Evolutionary conservation across 2,329 filamentous ascomycete species (phyloP).

Genomic region (Xylaria sp.): DNA sequence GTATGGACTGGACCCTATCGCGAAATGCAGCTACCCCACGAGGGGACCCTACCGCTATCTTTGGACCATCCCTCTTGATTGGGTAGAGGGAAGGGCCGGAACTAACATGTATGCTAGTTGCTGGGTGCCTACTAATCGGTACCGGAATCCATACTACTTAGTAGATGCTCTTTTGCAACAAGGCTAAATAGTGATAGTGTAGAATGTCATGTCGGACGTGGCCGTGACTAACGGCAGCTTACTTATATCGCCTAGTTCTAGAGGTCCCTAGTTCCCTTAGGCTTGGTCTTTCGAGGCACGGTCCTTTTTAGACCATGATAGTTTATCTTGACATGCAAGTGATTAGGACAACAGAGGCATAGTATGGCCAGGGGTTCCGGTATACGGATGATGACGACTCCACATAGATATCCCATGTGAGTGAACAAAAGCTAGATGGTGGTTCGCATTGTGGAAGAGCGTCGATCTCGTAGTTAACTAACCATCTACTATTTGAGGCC

Average conservation of each 20-base stretch:
- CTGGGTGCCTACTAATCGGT: not conserved
- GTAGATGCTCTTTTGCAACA: not conserved
- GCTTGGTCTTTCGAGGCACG: slow-evolving; percentile 12
- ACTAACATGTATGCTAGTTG: not conserved
- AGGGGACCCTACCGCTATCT: not conserved
- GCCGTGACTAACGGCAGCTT: not conserved
- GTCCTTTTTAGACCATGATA: slow-evolving; percentile 10
- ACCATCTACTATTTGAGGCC: not conserved
- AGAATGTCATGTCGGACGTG: not conserved
- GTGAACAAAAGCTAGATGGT: not conserved
- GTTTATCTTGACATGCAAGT: not conserved
- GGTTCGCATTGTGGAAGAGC: not conserved
- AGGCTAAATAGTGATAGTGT: not conserved
- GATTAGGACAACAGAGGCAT: not conserved
- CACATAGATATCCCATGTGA: not conserved
- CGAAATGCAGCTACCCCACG: not conserved
- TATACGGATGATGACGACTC: slow-evolving; percentile 1
- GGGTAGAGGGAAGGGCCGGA: not conserved
- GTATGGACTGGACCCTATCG: not conserved
- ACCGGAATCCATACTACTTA: not conserved
- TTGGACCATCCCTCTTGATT: not conserved
- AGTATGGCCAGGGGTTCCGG: not conserved
- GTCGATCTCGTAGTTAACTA: slow-evolving; percentile 5
- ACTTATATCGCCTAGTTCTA: not conserved
- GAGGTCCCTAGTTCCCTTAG: not conserved